Evolutionary conservation across 106 monocot species (phyloP).

Genomic region (Apostasia shenzhenica): DNA sequence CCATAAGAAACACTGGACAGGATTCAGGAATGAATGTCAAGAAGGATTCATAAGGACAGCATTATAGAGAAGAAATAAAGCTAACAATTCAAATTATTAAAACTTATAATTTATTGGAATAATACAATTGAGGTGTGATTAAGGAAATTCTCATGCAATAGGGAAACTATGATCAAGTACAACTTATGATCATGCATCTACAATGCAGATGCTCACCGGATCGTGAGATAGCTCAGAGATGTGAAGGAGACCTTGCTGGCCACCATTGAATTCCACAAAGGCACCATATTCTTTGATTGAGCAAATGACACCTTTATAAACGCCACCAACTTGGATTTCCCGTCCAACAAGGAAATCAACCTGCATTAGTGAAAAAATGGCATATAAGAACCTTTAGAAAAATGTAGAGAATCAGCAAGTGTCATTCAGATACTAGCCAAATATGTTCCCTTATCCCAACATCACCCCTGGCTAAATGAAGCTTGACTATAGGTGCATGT

Average conservation of each 20-base stretch:
- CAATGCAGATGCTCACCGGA: conserved; percentile 30
- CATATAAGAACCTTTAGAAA: neutral
- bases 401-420: neutral
- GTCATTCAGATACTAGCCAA: neutral
- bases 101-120: too few species aligned
- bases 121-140: too few species aligned
- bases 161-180: too few species aligned
- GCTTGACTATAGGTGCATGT: neutral
- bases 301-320: conserved; percentile 76
- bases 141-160: too few species aligned
- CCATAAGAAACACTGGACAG: too few species aligned
- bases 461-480: neutral
- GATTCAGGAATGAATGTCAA: too few species aligned
- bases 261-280: conserved; percentile 91
- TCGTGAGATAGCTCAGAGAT: conserved; percentile 92
- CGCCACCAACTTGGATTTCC: conserved; percentile 77
- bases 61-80: too few species aligned
- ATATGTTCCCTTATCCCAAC: neutral
- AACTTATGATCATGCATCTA: neutral
- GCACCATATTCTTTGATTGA: conserved; percentile 96
- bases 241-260: conserved; percentile 88
- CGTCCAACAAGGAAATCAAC: conserved; percentile 77
- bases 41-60: too few species aligned
- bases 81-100: too few species aligned
- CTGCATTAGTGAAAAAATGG: conserved; percentile 24